Percentiles rank a stretch among this genome's conserved stretches.
phyloP scores from a whole-genome alignment of 768 basidiomycete genomes.

The Candolleomyces efflorescens region DNA sequence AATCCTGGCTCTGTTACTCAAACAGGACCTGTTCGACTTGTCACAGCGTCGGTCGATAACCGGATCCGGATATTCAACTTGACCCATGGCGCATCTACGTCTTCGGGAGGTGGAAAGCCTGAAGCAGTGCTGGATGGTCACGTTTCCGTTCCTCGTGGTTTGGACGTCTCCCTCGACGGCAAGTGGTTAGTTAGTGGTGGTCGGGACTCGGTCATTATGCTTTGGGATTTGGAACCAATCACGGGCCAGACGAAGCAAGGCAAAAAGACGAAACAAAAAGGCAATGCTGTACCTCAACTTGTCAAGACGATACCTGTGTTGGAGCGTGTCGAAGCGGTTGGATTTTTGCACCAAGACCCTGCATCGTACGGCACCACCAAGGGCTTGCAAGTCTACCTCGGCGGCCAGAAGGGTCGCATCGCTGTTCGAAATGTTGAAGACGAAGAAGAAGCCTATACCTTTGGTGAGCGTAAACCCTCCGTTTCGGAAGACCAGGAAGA shows the following conservation, averaged over 20 bases:
- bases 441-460: slow-evolving; percentile 60
- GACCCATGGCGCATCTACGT: slow-evolving; percentile 54
- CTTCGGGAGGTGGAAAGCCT: slow-evolving; percentile 56
- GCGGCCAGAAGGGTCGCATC: slow-evolving; percentile 84
- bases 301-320: slow-evolving; percentile 78
- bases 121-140: slow-evolving; percentile 90
- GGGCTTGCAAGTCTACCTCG: slow-evolving; percentile 74
- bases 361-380: slow-evolving; percentile 33
- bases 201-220: slow-evolving; percentile 84
- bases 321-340: slow-evolving; percentile 86
- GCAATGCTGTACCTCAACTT: slow-evolving; percentile 51
- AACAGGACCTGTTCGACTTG: slow-evolving; percentile 64
- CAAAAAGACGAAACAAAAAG: slow-evolving; percentile 48
- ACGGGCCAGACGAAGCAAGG: slow-evolving; percentile 16
- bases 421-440: slow-evolving; percentile 76
- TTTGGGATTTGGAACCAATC: slow-evolving; percentile 74
- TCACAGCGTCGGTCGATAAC: slow-evolving; percentile 91
- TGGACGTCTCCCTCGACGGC: slow-evolving; percentile 83
- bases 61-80: slow-evolving; percentile 92
- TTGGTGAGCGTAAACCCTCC: slow-evolving; percentile 46
- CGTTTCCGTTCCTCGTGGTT: slow-evolving; percentile 87
- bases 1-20: slow-evolving; percentile 46
- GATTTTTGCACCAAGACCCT: slow-evolving; percentile 51
- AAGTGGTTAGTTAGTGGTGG: slow-evolving; percentile 90
- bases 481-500: slow-evolving; percentile 59